Evolutionary conservation across 495 filamentous ascomycete genomes (phyloP), one percentile per base, ranked within the genome.

Genomic region (Aspergillus avenaceus): DNA sequence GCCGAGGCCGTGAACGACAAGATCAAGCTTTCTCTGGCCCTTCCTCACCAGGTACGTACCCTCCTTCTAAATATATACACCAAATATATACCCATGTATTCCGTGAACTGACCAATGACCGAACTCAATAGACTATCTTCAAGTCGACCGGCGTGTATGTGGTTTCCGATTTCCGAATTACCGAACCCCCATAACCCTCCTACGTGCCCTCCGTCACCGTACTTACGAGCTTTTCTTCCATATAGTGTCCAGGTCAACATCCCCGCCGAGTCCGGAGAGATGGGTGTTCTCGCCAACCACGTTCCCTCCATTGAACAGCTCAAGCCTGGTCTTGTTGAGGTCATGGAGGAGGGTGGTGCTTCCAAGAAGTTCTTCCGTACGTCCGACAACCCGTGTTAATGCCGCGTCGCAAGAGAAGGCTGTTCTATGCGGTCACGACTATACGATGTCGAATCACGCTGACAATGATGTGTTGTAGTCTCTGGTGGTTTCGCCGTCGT

Each of bases 281-380:
- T 99, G 93, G 93, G 93, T 85, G 82, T 99, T 56, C 87, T 99
- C 60, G 93, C 93, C 70, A 91, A 92, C 79, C 93, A 99, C 83
- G 95, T 99, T 58, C 92, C 93, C 38, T 91, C 93, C 42, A 96
- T 99, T 62, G 93, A 99, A 81, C 93, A 99, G 80, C 81, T 99
- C 68, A 95, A 91, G 81, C 91, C 93, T 43, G 93, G 93, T 60
- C 73, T 97, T 53, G 81, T 99, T 56, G 93, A 97, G 76, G 78
- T 99, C 59, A 84, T 97, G 60, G 93, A 97, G 79, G 93, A 99
- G 82, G 81, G 77, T 62, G 77, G 84, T 58, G 86, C 88, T 65
- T 95, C 71, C 88, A 97, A 97, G 84, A 88, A 93, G 71, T 97
- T 90, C 78, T 99, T 97, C 88, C 79, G 93, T 97, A 87, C 60